Evolutionary conservation across 164 flowering plant genomes (phyloP), one percentile per base, ranked within the genome.

Genomic region (Sedum album): DNA sequence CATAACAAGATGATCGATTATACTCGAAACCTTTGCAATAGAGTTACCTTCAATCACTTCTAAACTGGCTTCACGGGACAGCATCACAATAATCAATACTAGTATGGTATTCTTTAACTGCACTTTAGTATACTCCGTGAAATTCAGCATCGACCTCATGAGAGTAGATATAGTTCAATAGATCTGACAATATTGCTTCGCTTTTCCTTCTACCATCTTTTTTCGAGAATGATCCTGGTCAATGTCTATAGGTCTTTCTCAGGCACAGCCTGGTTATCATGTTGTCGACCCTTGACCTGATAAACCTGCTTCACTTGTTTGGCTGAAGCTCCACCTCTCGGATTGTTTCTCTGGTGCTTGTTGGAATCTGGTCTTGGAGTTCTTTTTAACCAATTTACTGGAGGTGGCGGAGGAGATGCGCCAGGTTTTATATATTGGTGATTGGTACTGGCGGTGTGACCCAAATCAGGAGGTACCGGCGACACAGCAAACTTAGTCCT

Each of bases 401-500:
- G 96, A 13, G 97, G 96, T 65, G 86, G 49, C 10, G 96, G 96
- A 35, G 73, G 86, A 15, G 74, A 75, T 5, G 73, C 73, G 15
- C 26, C 65, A 66, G 76, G 74, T 64, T 78, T 81, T 35, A 67
- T 64, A 68, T 36, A 51, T 42, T 70, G 78, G 11, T 44, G 15
- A 44, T 44, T 44, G 48, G 1, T 44, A 18, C 48, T 44, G 48
- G 48, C 1, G 15, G 15, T 44, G 48, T 78, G 64, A 26, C 77
- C 80, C 9, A 76, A 42, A 75, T 72, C 79, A 33, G 76, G 76
- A 68, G 66, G 67, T 70, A 77, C 72, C 1, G 79, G 74, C 18
- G 72, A 57, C 70, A 44, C 20, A 49, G 55, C 73, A 1, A 69
- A 25, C 66, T 30, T 33, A 2, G 25, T 11, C 42, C 25, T 63